Evolutionary conservation across 495 filamentous ascomycete genomes (phyloP).

Genomic region (Cryomyces minteri): DNA sequence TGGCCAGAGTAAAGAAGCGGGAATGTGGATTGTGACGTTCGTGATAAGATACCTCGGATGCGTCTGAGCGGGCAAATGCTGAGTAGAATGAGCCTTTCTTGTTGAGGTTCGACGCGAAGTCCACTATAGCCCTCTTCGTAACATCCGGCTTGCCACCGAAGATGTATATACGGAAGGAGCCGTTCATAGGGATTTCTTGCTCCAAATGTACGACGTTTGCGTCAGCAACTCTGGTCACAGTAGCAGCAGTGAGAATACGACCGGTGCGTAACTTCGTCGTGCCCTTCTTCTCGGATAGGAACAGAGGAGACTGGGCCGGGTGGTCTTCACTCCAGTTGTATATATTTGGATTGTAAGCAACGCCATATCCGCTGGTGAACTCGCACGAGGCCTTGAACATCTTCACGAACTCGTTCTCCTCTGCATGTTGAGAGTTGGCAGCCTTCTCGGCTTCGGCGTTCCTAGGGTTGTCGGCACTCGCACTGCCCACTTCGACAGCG

Average conservation of each 20-base stretch:
- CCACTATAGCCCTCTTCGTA: slow-evolving; percentile 41
- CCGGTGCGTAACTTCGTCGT: slow-evolving; percentile 43
- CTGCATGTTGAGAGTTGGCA: slow-evolving; percentile 10
- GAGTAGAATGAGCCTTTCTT: slow-evolving; percentile 52
- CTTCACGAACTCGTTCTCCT: slow-evolving; percentile 43
- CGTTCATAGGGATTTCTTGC: slow-evolving; percentile 74
- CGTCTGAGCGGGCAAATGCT: slow-evolving; percentile 40
- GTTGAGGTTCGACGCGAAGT: slow-evolving; percentile 44
- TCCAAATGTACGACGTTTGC: slow-evolving; percentile 75
- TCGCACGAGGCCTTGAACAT: slow-evolving; percentile 47
- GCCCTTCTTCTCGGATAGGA: slow-evolving; percentile 33
- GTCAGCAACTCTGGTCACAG: slow-evolving; percentile 68
- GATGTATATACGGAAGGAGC: slow-evolving; percentile 69
- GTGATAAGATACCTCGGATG: slow-evolving; percentile 49
- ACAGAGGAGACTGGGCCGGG: slow-evolving; percentile 48
- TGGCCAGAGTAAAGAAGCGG: slow-evolving; percentile 58
- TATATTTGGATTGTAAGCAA: slow-evolving; percentile 39
- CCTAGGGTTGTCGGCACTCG: slow-evolving; percentile 15
- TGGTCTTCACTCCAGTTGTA: slow-evolving; percentile 59
- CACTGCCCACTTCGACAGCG: slow-evolving; percentile 34
- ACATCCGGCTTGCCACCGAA: slow-evolving; percentile 52
- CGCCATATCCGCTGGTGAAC: slow-evolving; percentile 47
- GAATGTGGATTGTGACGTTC: slow-evolving; percentile 72
- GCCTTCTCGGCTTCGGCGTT: not conserved
- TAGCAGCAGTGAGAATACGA: slow-evolving; percentile 51